Evolutionary conservation across 2,329 filamentous ascomycete genomes (phyloP).

Genomic region (Calonectria hongkongensis): DNA sequence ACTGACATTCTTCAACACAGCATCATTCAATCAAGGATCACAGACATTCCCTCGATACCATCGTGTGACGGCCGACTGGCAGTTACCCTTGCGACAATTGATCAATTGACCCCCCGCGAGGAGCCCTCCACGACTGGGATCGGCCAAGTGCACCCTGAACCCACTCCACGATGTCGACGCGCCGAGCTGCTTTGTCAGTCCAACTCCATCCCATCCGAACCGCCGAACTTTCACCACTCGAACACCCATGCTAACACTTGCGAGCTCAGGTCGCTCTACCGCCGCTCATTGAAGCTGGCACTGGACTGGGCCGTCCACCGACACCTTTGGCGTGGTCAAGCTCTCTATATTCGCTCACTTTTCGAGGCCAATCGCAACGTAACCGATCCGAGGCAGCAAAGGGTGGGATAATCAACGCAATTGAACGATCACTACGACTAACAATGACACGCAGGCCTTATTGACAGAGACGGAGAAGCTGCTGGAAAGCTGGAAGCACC

Average conservation of each 20-base stretch:
- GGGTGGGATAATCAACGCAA: constrained; percentile 72
- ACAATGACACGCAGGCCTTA: constrained; percentile 75
- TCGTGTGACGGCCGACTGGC: constrained; percentile 44
- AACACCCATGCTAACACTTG: constrained; percentile 42
- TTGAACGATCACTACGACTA: constrained; percentile 25
- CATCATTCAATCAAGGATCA: constrained; percentile 39
- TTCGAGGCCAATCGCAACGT: constrained; percentile 96
- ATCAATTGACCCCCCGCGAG: constrained; percentile 48
- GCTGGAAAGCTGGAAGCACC: constrained; percentile 96
- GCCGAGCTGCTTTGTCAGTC: constrained; percentile 71
- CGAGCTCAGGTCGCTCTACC: constrained; percentile 82
- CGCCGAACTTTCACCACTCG: constrained; percentile 36
- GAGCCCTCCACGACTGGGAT: constrained; percentile 44
- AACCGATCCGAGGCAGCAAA: constrained; percentile 88
- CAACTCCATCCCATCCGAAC: constrained; percentile 39
- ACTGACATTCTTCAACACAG: constrained; percentile 45
- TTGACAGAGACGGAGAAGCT: constrained; percentile 92
- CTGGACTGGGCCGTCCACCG: constrained; percentile 97
- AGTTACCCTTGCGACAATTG: constrained; percentile 40
- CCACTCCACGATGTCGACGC: constrained; percentile 56
- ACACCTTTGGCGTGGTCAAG: constrained; percentile 95
- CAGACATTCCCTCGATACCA: constrained; percentile 37
- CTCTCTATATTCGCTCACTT: constrained; percentile 93
- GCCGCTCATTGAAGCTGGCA: constrained; percentile 92
- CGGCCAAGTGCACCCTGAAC: constrained; percentile 38